Base-by-base conservation (phyloP, 164 flowering plant genomes). In the Aristolochia californica region DNA sequence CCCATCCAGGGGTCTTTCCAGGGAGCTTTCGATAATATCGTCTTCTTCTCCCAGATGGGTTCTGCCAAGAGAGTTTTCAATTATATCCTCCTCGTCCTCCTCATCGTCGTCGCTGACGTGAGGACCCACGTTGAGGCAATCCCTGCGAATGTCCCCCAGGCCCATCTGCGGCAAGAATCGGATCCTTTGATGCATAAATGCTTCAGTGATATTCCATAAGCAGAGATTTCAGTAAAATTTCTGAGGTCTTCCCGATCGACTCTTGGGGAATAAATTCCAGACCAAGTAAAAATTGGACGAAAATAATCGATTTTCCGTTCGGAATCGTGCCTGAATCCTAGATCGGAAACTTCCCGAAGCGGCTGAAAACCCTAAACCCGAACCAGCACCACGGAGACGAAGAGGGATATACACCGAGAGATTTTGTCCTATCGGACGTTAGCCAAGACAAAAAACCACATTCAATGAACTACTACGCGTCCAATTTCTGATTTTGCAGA, bases 41-140 rank as follows among this genome's bases (percentile, higher is more conserved):
- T 47, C 50, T 17, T 47, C 50, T 0, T 52, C 55, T 23, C 30
- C 55, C 55, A 52, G 8, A 10, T 52, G 55, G 24, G 55, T 12
- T 7, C 26, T 22, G 2, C 17, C 26, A 14, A 47, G 50, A 15
- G 55, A 24, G 10, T 13, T 23, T 24, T 52, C 55, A 15, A 52
- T 7, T 30, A 52, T 24, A 10, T 52, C 55, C 12, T 52, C 55
- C 5, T 52, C 55, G 8, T 52, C 55, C 27, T 52, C 55, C 27
- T 52, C 55, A 14, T 52, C 55, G 14, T 52, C 55, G 8, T 48
- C 55, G 15, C 26, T 11, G 55, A 21, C 51, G 12, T 52, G 26
- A 22, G 15, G 14, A 0, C 24, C 26, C 28, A 21, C 26, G 30
- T 24, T 14, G 14, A 52, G 17, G 13, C 55, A 22, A 20, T 52